Evolutionary conservation across 2,329 filamentous ascomycete genomes (phyloP).

Genomic region (Cryoendolithus antarcticus): DNA sequence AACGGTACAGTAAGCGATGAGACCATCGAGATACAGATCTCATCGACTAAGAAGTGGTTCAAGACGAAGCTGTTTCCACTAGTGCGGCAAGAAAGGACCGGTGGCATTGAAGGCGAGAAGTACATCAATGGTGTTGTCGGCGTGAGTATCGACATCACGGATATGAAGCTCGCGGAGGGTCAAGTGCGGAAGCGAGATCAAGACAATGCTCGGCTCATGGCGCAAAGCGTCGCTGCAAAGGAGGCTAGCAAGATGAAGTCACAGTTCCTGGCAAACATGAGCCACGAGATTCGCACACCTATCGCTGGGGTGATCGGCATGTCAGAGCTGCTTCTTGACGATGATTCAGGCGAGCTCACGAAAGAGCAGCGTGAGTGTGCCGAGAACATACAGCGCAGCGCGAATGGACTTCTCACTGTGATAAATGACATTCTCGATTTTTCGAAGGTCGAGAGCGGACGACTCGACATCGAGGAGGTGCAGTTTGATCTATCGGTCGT

Average conservation of each 20-base stretch:
- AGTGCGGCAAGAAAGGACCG: slow-evolving; percentile 41
- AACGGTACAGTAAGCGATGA: slow-evolving; percentile 48
- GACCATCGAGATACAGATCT: slow-evolving; percentile 48
- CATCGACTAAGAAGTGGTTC: slow-evolving; percentile 52
- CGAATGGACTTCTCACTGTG: slow-evolving; percentile 69
- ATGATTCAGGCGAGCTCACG: slow-evolving; percentile 39
- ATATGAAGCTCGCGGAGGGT: slow-evolving; percentile 52
- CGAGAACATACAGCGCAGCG: slow-evolving; percentile 67
- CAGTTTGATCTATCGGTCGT: slow-evolving; percentile 65
- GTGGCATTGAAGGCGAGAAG: slow-evolving; percentile 38
- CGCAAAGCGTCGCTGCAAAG: slow-evolving; percentile 66
- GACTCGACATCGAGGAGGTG: slow-evolving; percentile 66
- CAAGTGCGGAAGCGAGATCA: slow-evolving; percentile 54
- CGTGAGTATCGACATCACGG: slow-evolving; percentile 69
- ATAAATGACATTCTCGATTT: slow-evolving; percentile 90
- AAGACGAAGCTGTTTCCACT: slow-evolving; percentile 60
- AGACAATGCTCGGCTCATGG: slow-evolving; percentile 58
- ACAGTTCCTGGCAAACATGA: slow-evolving; percentile 59
- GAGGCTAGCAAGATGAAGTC: slow-evolving; percentile 71
- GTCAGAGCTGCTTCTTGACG: slow-evolving; percentile 61
- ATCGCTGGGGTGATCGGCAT: slow-evolving; percentile 73
- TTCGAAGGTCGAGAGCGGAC: slow-evolving; percentile 70
- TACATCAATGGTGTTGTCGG: slow-evolving; percentile 62
- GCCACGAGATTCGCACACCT: slow-evolving; percentile 35
- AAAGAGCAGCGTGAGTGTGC: slow-evolving; percentile 63